Evolutionary conservation across 1,284 basidiomycete species (phyloP), one percentile per base, ranked within the genome.

Genomic region (Trametes pubescens): DNA sequence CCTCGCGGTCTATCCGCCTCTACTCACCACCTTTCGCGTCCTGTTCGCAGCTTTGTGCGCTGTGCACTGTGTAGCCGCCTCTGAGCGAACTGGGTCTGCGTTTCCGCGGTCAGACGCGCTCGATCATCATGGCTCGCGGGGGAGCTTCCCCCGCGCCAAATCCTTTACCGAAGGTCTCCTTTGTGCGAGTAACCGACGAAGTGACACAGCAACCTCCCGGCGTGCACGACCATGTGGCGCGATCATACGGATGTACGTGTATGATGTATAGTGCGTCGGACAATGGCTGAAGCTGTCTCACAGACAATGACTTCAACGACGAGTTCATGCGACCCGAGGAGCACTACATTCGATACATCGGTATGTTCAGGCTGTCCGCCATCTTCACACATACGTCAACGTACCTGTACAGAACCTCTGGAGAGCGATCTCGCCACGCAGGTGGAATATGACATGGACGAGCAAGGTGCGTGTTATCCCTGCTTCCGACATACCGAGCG

Each of bases 371-470:
- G 18, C n/a, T 21, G 3, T 18, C 22, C 13, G 24, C 22, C 22
- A 7, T 14, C n/a, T 35, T 56, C 21, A 62, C 34, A 10, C 34
- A 16, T 32, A 16, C 26, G 34, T 49, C 1, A 24, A 37, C 48
- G 51, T 29, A 26, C 35, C 2, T 9, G 14, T 94, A 16, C 56
- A 95, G 97, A 98, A 74, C 97, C 97, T 0, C 83, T 97, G 69
- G 97, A 99, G 76, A 89, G 87, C 58, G 98, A 99, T 68, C 86
- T 99, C 34, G 92, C 92, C 11, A 87, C 88, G 51, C 95, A 97
- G 74, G 97, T 99, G 51, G 98, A 99, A 77, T 99, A 99, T 82
- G 98, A 99, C 76, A 99, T 99, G 96, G 98, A 99, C 74, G 98
- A 99, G 75, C 97, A 99, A 86, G 96, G 95, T 93, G 47, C 57